Base-by-base conservation (phyloP, 345 rosid genomes). In the Aquilaria malaccensis region DNA sequence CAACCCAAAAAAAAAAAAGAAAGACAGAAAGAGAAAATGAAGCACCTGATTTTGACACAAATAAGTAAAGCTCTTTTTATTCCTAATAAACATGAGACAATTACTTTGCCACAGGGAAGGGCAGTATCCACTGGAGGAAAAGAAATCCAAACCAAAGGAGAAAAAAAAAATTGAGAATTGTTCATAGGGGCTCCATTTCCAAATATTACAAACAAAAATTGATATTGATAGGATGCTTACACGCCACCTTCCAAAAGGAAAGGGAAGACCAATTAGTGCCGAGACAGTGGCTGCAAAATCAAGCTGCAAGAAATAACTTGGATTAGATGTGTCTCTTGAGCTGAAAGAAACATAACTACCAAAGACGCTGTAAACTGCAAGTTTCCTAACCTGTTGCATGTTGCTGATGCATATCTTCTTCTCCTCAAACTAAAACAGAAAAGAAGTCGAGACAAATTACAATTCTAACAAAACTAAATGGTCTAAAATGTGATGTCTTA, bases 241-340 rank as follows among this genome's bases (percentile, higher is more conserved):
- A 81, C 77, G 77, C 84, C 83, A 93, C 97, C 97, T 93, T 93
- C 98, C 97, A 73, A 87, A 93, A 72, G 98, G 97, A 80, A 80
- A 80, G 10, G 98, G 93, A 60, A 93, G 75, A 65, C 96, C 98
- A 63, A 89, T 84, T 74, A 89, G 65, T 49, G 97, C 95, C 61
- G 97, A 89, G 60, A 85, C 72, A 6, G 97, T 93, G 72, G 78
- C 97, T 54, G 96, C 91, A 83, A 93, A 89, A 75, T 93, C 98
- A 78, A 93, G 87, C 97, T 93, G 89, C 72, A 69, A 53, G 71
- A 54, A 71, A 33, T 59, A 65, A 70, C 58, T 48, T 63, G 60
- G 43, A 60, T 43, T 59, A n/a, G 59, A 61, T 64, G 57, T 37
- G 32, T 62, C 13, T 29, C 33, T 45, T n/a, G 32, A 60, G 15